Percentiles rank a stretch among this genome's conserved stretches.
Evolutionary conservation across 306 rosid genomes (phyloP).

Genomic region (Fagus crenata): DNA sequence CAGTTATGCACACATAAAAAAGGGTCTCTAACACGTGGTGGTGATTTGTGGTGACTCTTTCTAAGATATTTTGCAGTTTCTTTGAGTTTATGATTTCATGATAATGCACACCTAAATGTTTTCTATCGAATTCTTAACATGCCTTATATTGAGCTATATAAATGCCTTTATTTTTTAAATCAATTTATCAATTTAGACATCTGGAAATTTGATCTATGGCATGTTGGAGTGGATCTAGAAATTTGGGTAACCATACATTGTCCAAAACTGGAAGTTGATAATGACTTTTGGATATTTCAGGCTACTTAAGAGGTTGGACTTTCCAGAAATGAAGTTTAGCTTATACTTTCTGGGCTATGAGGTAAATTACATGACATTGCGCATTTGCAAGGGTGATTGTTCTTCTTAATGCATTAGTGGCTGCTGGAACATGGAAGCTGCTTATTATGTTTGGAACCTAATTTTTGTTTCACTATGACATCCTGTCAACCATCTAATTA

Average conservation of each 20-base stretch:
- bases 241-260: not conserved
- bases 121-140: not conserved
- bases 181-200: not conserved
- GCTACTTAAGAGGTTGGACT: conserved; percentile 89
- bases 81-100: not conserved
- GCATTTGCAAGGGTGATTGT: not conserved
- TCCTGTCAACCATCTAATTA: not conserved
- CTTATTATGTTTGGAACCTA: conserved; percentile 18
- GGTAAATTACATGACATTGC: conserved; percentile 41
- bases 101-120: not conserved
- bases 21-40: not conserved
- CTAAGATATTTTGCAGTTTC: not conserved
- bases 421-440: not conserved
- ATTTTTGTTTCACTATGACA: conserved; percentile 6
- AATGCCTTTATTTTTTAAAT: not conserved
- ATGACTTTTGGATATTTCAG: conserved; percentile 42
- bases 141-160: not conserved
- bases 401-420: conserved; percentile 16
- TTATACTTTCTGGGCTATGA: conserved; percentile 88
- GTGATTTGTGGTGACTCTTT: not conserved
- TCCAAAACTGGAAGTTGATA: conserved; percentile 20
- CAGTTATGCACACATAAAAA: not conserved
- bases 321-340: conserved; percentile 89
- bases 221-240: not conserved
- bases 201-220: not conserved